Conservation (phyloP, 768 basidiomycete genomes). For the Terana coerulea region DNA sequence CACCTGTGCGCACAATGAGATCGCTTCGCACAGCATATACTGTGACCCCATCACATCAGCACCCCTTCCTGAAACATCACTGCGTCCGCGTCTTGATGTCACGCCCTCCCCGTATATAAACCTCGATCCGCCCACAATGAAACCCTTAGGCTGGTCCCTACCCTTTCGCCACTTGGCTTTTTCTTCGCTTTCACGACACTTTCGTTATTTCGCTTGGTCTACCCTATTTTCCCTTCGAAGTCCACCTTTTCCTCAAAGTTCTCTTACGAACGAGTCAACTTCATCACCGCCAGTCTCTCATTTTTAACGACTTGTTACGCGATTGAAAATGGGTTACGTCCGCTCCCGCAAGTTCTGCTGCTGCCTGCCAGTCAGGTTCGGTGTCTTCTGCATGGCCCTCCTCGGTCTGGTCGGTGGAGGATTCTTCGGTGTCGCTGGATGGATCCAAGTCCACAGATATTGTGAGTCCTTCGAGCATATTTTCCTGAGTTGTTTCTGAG, state of each 20-base stretch:
- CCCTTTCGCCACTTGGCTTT: constrained; percentile 2
- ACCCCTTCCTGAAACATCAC: constrained; percentile 11
- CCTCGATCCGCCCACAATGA: neutral
- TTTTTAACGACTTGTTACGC: constrained; percentile 3
- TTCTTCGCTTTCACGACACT: constrained; percentile 2
- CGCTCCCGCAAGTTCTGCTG: constrained; percentile 58
- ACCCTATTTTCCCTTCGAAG: neutral
- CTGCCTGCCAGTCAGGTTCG: constrained; percentile 62
- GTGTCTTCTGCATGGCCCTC: constrained; percentile 54
- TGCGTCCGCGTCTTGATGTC: constrained; percentile 3
- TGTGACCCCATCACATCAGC: constrained; percentile 3
- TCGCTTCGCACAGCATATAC: neutral
- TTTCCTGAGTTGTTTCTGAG: neutral
- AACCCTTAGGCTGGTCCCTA: constrained; percentile 11
- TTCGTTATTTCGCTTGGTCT: constrained; percentile 4
- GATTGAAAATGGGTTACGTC: constrained; percentile 42
- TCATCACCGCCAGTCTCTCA: neutral
- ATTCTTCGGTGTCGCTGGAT: constrained; percentile 41
- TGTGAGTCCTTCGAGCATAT: constrained; percentile 32
- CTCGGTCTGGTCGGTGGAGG: constrained; percentile 40
- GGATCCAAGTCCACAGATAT: constrained; percentile 41
- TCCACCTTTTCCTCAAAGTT: neutral
- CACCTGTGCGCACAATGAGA: constrained; percentile 1
- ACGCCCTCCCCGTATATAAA: constrained; percentile 1
- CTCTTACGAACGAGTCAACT: neutral